Evolutionary conservation across 352 stramenopile genomes (phyloP).

Genomic region (Phytophthora podocarpi): DNA sequence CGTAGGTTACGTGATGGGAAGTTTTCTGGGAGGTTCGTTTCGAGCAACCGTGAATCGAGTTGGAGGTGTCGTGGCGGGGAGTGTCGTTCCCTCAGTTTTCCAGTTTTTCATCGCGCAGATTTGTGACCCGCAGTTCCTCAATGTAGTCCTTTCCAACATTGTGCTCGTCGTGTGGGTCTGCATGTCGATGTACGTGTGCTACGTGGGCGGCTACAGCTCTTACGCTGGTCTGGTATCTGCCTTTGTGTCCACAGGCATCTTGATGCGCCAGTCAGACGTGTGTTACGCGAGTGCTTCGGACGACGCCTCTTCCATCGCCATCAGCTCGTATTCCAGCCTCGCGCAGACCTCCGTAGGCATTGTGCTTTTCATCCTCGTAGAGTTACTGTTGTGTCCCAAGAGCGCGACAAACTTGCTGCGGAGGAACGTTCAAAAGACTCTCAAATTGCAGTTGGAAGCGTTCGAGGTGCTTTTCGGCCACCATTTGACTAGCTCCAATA

Average conservation of each 20-base stretch:
- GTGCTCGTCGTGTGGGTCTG: constrained; percentile 61
- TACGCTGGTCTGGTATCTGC: constrained; percentile 67
- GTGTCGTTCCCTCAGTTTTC: constrained; percentile 78
- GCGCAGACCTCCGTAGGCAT: constrained; percentile 80
- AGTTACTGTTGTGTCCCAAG: constrained; percentile 61
- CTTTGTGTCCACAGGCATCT: constrained; percentile 64
- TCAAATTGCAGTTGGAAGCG: constrained; percentile 55
- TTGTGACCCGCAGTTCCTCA: constrained; percentile 40
- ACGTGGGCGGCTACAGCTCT: constrained; percentile 55
- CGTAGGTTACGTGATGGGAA: constrained; percentile 74
- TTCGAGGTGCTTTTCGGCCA: constrained; percentile 72
- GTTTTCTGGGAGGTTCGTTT: constrained; percentile 75
- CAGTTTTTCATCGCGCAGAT: constrained; percentile 82
- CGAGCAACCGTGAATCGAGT: constrained; percentile 79
- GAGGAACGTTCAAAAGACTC: constrained; percentile 71
- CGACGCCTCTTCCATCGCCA: constrained; percentile 43
- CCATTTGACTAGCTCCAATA: constrained; percentile 55
- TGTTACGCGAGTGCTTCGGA: constrained; percentile 42
- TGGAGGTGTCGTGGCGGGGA: constrained; percentile 73
- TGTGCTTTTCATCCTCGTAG: constrained; percentile 73
- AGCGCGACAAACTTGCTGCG: constrained; percentile 61
- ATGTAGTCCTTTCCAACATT: constrained; percentile 46
- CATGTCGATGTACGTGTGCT: constrained; percentile 73
- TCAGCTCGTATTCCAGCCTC: constrained; percentile 73
- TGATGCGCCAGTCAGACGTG: constrained; percentile 62